Conservation (phyloP, 768 basidiomycete genomes). For the Mrakia gelida region DNA sequence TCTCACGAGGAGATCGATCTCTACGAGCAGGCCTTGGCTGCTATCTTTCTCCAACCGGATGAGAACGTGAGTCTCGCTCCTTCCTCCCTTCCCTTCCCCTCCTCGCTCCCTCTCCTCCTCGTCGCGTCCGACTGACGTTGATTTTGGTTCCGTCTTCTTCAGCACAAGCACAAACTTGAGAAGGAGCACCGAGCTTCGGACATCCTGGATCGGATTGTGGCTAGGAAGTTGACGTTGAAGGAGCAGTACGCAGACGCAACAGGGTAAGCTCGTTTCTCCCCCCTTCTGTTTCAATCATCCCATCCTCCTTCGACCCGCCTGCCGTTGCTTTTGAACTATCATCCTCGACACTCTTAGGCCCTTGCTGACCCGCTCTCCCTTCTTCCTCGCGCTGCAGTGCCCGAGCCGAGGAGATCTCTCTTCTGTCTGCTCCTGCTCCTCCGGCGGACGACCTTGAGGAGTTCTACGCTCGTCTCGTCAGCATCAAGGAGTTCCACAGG, state of each 20-base stretch:
- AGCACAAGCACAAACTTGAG: conserved; percentile 39
- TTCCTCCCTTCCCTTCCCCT: background rate
- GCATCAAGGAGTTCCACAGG: conserved; percentile 92
- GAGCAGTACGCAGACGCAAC: conserved; percentile 74
- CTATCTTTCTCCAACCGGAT: conserved; percentile 60
- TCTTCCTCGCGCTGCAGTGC: conserved; percentile 45
- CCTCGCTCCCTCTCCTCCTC: background rate
- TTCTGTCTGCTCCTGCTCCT: conserved; percentile 41
- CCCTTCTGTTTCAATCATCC: background rate
- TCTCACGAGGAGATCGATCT: conserved; percentile 94
- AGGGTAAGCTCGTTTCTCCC: conserved; percentile 41
- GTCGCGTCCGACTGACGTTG: conserved; percentile 33
- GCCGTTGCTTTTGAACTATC: background rate
- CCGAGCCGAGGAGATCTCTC: conserved; percentile 39
- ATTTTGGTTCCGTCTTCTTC: background rate
- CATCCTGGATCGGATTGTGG: conserved; percentile 75
- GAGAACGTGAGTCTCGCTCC: conserved; percentile 40
- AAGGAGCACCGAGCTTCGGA: conserved; percentile 87
- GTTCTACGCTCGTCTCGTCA: conserved; percentile 92
- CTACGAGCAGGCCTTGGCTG: conserved; percentile 79
- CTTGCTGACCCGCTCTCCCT: background rate
- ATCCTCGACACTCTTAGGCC: background rate
- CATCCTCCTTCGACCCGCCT: background rate
- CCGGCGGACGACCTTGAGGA: conserved; percentile 64
- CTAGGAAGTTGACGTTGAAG: conserved; percentile 62